phyloP scores from a whole-genome alignment of 805 yeast species.

The Candida koratica region DNA sequence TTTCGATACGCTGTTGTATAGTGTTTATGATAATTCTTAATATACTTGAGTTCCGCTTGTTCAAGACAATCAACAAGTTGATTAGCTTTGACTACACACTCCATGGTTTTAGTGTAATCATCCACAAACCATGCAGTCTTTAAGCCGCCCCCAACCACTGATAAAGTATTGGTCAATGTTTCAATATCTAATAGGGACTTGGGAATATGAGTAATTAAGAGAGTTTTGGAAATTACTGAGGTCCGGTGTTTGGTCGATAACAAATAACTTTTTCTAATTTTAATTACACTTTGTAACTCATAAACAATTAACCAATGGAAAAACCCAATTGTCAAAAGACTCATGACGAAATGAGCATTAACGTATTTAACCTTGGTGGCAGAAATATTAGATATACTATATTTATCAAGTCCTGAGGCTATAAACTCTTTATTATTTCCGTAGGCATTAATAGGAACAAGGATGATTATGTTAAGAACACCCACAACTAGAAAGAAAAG shows the following conservation, averaged over 20 bases:
- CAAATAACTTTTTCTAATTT: constrained; percentile 44
- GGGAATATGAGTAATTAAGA: constrained; percentile 49
- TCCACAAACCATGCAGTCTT: constrained; percentile 56
- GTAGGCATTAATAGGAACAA: constrained; percentile 60
- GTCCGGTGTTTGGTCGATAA: constrained; percentile 22
- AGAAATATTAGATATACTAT: constrained; percentile 71
- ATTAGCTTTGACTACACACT: constrained; percentile 13
- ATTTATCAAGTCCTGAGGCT: constrained; percentile 55
- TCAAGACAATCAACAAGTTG: constrained; percentile 30
- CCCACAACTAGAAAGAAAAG: constrained; percentile 52
- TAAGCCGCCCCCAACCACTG: constrained; percentile 51
- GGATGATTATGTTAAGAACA: constrained; percentile 49
- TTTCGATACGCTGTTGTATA: constrained; percentile 5
- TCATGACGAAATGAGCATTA: constrained; percentile 60
- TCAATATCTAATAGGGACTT: constrained; percentile 21
- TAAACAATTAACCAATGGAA: constrained; percentile 53
- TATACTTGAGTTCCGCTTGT: constrained; percentile 19
- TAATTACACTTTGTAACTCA: constrained; percentile 53
- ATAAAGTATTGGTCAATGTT: constrained; percentile 26
- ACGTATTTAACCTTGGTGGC: constrained; percentile 45
- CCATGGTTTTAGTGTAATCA: constrained; percentile 19
- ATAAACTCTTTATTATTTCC: constrained; percentile 29
- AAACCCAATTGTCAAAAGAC: constrained; percentile 50
- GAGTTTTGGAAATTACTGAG: constrained; percentile 25
- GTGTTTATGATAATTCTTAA: constrained; percentile 16